phyloP scores from a whole-genome alignment of 306 rosid genomes.

The Casuarina glauca region DNA sequence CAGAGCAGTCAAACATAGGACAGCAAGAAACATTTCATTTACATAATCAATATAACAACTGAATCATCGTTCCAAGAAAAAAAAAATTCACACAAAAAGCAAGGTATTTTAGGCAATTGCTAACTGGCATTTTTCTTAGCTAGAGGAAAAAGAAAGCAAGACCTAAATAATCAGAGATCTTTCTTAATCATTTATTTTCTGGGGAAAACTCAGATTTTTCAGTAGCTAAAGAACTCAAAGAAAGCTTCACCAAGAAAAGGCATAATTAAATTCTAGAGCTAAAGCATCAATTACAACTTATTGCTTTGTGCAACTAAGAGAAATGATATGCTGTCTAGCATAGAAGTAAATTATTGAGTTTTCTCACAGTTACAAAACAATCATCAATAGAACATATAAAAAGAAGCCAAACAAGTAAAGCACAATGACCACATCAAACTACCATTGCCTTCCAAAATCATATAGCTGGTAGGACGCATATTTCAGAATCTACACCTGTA shows the following conservation, averaged over 20 bases:
- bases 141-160: too few relatives aligned
- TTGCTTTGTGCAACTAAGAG: neutral
- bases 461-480: neutral
- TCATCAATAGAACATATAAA: neutral
- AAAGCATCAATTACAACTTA: neutral
- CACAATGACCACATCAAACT: neutral
- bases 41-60: neutral
- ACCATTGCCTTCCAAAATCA: neutral
- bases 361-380: neutral
- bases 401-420: neutral
- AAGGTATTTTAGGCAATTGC: neutral
- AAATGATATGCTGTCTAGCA: neutral
- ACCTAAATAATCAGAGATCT: too few relatives aligned
- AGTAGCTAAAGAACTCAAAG: neutral
- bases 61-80: neutral
- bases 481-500: too few relatives aligned
- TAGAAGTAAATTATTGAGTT: neutral
- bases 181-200: too few relatives aligned
- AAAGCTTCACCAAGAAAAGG: neutral
- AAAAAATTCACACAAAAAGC: neutral
- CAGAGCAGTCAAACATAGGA: neutral
- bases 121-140: neutral
- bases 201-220: too few relatives aligned
- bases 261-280: neutral
- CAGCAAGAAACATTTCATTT: conserved; percentile 5